Conservation (phyloP, 768 basidiomycete species). For the Naganishia friedmannii region DNA sequence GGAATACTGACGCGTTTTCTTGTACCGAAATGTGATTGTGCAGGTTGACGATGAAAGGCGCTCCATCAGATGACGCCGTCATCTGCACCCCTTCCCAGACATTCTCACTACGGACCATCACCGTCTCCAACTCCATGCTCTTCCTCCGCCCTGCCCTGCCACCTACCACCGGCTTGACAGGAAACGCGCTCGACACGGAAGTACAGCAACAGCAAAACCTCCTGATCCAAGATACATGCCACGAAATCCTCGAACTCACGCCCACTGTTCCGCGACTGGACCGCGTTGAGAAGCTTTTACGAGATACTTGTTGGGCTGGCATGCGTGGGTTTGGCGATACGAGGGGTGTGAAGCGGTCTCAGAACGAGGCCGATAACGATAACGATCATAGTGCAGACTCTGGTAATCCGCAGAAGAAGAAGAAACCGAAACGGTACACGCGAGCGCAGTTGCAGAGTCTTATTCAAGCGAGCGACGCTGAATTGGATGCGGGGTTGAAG, state of each 20-base stretch:
- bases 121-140: conserved; percentile 79
- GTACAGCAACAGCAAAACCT: conserved; percentile 49
- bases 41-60: conserved; percentile 77
- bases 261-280: conserved; percentile 74
- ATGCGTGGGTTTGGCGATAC: conserved; percentile 10
- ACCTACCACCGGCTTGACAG: neutral
- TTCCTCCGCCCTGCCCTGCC: conserved; percentile 55
- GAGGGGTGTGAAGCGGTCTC: neutral
- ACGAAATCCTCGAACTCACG: conserved; percentile 77
- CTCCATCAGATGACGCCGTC: conserved; percentile 78
- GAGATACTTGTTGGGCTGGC: conserved; percentile 70
- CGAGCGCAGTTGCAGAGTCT: conserved; percentile 64
- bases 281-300: conserved; percentile 62
- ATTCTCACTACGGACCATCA: conserved; percentile 77
- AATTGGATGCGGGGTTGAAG: conserved; percentile 65
- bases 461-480: conserved; percentile 78
- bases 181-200: neutral
- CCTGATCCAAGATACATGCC: conserved; percentile 74
- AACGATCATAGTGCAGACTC: too few relatives aligned
- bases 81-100: conserved; percentile 79
- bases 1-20: too few relatives aligned
- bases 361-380: conserved; percentile 24
- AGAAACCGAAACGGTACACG: conserved; percentile 53
- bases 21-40: too few relatives aligned
- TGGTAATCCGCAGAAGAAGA: conserved; percentile 26